Evolutionary conservation across 495 filamentous ascomycete genomes (phyloP).

Genomic region (Xeromyces bisporus): DNA sequence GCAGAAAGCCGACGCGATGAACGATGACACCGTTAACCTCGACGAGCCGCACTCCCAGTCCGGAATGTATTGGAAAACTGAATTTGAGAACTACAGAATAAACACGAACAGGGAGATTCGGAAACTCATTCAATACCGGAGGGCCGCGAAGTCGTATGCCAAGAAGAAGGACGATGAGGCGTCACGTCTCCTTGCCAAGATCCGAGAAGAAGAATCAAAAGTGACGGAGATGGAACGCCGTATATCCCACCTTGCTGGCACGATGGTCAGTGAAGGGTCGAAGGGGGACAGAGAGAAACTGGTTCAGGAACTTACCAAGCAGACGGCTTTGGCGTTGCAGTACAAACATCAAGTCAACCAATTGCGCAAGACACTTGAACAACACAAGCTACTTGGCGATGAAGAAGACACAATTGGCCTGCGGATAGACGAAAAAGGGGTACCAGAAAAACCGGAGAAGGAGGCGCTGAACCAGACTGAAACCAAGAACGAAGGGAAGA

Average conservation of each 20-base stretch:
- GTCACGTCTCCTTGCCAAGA: conserved; percentile 48
- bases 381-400: conserved; percentile 24
- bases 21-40: conserved; percentile 60
- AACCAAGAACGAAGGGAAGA: conserved; percentile 43
- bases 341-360: conserved; percentile 52
- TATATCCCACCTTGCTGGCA: conserved; percentile 41
- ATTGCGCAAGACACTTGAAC: conserved; percentile 37
- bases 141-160: conserved; percentile 74
- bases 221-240: conserved; percentile 36
- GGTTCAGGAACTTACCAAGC: conserved; percentile 42
- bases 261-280: conserved; percentile 30
- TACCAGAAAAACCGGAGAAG: conserved; percentile 22
- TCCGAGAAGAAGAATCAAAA: conserved; percentile 46
- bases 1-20: conserved; percentile 11
- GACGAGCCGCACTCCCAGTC: conserved; percentile 68
- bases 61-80: conserved; percentile 84
- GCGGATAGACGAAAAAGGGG: conserved; percentile 29
- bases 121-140: conserved; percentile 62
- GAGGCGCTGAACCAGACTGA: conserved; percentile 39
- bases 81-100: conserved; percentile 67
- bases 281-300: conserved; percentile 33
- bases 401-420: conserved; percentile 26
- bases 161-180: conserved; percentile 77
- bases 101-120: conserved; percentile 67
- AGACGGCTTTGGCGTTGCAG: conserved; percentile 47